Base-by-base conservation (phyloP, 257 asterid genomes). In the Oldenlandia corymbosa region DNA sequence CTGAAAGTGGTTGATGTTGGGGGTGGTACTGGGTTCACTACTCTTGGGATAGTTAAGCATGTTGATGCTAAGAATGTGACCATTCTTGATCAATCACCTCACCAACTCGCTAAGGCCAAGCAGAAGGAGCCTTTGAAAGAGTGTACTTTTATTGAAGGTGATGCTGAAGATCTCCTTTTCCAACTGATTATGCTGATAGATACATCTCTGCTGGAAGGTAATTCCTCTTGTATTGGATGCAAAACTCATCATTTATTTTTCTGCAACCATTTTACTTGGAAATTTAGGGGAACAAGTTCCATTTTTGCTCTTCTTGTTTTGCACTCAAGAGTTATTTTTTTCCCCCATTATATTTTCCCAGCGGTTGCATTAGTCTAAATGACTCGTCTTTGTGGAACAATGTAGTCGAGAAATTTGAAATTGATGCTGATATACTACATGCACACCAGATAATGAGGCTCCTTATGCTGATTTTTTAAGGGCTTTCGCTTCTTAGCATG, bases 191-290 rank as follows among this genome's bases (percentile, higher is more conserved):
- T 41, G 82, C 73, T 50, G 97, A 93, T 72, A 74, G 99, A 80
- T 93, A 93, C 65, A 75, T 93, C 23, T 93, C 99, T 3, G 97
- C 97, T 10, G 99, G 97, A 63, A 93, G 97, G 99, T 87, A 81
- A 57, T 43, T 42, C 46, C 23, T 31, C 26, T 30, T 58, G 14
- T 46, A 57, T 50, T 36, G 10, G 46, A 6, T 13, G 41, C 10
- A 24, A 5, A 7, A 21, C 23, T 7, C 16, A 13, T 5, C 13
- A 1, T 3, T 32, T 34, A 36, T 31, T 56, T 57, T 11, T 34
- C 62, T 37, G 3, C 46, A 20, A 32, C 4, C 47, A n/a, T 21
- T 8, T n/a, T 57, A 11, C 28, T 56, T 18, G n/a, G 28, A 7
- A 32, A 56, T 21, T 34, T n/a, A 5, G 16, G 7, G 31, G 20